Base-by-base conservation (phyloP, 768 basidiomycete species). In the Calvatia gigantea region DNA sequence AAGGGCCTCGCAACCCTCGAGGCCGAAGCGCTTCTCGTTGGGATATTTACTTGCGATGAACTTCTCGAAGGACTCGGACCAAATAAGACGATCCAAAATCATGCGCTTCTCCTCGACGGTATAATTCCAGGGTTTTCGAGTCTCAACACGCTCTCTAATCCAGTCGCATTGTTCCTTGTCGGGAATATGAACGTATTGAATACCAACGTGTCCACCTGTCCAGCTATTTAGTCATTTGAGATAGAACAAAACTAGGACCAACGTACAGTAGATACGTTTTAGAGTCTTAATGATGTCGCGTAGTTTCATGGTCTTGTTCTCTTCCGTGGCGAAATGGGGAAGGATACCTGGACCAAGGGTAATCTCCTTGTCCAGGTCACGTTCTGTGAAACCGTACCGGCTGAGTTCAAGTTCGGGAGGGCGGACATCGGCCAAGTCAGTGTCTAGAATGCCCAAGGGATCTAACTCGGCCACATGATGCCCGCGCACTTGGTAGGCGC, bases 61-160 rank as follows among this genome's bases (percentile, higher is more conserved):
- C 66, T 94, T 94, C 72, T 99, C 97, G 66, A 98, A 98, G 3
- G 91, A 89, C 65, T 98, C 97, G n/a, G 96, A 98, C 97, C 97
- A 99, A 69, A 98, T 98, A 64, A 98, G 87, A 58, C 97, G 91
- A 75, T 99, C 97, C 54, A 99, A 84, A 61, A 99, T 95, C 91
- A 98, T 95, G 44, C 94, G 87, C 74, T 98, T 99, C 77, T 99
- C 97, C 64, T 99, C 97, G 50, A 95, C 83, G 49, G 90, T 91
- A 75, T 98, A 99, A 65, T 94, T 93, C 94, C 94, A 98, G 6
- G 96, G 96, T 64, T 90, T 87, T 1, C 97, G 97, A 14, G 88
- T 86, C 71, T 99, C 97, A 42, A 98, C 79, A 57, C 97, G 91
- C 67, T 94, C 93, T 61, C 97, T 82, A 64, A 99, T 95, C 97